A percentile compares a stretch with the other conserved stretches of the same genome.
phyloP scores from a whole-genome alignment of 768 basidiomycete species.

The Strobilomyces echinocephalus region DNA sequence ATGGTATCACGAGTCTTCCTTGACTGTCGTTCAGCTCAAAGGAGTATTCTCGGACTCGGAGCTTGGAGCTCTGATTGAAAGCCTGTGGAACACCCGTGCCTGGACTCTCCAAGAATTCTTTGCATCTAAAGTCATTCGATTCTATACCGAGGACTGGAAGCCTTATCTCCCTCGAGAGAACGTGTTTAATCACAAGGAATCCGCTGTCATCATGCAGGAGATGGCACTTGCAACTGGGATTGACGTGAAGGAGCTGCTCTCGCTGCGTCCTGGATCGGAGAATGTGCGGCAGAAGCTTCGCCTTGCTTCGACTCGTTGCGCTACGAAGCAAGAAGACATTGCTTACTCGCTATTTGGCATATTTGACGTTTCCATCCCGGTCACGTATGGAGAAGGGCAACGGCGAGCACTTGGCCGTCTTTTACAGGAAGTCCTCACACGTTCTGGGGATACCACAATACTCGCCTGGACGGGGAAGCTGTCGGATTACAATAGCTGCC shows the following conservation, averaged over 20 bases:
- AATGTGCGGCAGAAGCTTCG: slow-evolving; percentile 15
- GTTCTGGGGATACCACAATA: slow-evolving; percentile 12
- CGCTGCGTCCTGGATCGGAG: slow-evolving; percentile 13
- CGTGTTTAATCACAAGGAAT: slow-evolving; percentile 17
- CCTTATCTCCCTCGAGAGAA: slow-evolving; percentile 14
- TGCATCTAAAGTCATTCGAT: slow-evolving; percentile 18
- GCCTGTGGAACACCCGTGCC: slow-evolving; percentile 24
- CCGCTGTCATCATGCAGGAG: slow-evolving; percentile 15
- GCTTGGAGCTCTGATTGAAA: slow-evolving; percentile 6
- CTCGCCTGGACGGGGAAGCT: slow-evolving; percentile 19
- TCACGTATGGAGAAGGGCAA: slow-evolving; percentile 24
- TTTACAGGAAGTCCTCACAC: slow-evolving; percentile 11
- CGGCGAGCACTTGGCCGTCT: slow-evolving; percentile 22
- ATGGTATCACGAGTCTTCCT: slow-evolving; percentile 24
- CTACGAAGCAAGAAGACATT: slow-evolving; percentile 23
- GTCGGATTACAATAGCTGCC: slow-evolving; percentile 22
- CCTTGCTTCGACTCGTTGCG: slow-evolving; percentile 18
- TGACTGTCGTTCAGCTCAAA: slow-evolving; percentile 22
- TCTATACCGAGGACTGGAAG: slow-evolving; percentile 15
- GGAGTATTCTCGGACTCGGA: slow-evolving; percentile 9
- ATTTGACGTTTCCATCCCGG: slow-evolving; percentile 16
- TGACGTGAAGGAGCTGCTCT: slow-evolving; percentile 4
- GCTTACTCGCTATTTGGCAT: slow-evolving; percentile 28
- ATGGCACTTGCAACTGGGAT: slow-evolving; percentile 15
- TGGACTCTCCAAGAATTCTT: slow-evolving; percentile 25